These are phyloP conservation scores for Corymbia citriodora DNA, from an alignment of 441 rosid genomes.

Conservation along the genomic window DNA sequence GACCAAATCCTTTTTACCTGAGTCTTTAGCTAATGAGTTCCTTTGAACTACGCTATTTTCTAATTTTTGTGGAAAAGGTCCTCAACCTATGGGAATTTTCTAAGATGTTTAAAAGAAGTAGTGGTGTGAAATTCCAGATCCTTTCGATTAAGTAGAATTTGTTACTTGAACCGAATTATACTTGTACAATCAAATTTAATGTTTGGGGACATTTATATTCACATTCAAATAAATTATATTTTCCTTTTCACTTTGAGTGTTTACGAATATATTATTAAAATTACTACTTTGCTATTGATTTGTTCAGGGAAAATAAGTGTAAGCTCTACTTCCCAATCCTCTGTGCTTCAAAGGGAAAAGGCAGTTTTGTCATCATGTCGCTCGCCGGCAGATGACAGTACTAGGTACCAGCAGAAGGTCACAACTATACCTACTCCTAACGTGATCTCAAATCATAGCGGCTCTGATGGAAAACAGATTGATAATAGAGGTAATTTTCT, in stretches of 20 bases:
- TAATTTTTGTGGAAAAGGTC: neutral
- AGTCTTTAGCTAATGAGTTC: neutral
- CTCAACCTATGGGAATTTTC: neutral
- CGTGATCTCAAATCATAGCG: neutral
- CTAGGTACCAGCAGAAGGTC: slow-evolving; percentile 5
- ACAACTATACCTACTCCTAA: neutral
- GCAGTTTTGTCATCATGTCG: neutral
- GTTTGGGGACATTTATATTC: neutral
- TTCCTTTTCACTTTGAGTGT: neutral
- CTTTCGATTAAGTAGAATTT: neutral
- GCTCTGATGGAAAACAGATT: neutral
- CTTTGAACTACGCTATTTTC: neutral
- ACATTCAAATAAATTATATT: neutral
- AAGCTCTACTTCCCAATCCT: neutral
- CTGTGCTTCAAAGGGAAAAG: slow-evolving; percentile 4
- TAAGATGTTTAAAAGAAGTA: neutral
- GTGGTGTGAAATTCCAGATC: neutral
- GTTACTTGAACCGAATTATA: neutral
- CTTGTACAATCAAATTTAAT: neutral
- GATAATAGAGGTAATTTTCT: neutral
- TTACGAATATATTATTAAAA: neutral
- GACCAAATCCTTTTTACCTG: neutral
- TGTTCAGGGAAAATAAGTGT: slow-evolving; percentile 14
- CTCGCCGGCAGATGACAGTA: slow-evolving; percentile 3
- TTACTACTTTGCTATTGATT: neutral